Evolutionary conservation across 2,329 filamentous ascomycete species (phyloP).

Genomic region (Scytalidium lignicola): DNA sequence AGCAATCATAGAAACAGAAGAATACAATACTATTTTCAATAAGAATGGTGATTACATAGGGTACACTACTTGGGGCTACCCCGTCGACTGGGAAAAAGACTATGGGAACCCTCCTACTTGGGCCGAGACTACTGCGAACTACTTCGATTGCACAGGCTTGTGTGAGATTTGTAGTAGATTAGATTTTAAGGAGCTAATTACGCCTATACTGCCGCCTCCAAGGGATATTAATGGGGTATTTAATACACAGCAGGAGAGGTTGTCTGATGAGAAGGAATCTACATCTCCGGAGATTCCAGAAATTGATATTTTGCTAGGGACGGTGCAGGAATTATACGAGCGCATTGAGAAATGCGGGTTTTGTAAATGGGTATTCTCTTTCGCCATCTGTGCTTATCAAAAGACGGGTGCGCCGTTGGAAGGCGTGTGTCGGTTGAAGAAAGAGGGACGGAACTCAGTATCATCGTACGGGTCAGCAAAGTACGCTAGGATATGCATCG

Average conservation of each 20-base stretch:
- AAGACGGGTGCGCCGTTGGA: neutral
- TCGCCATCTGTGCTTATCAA: neutral
- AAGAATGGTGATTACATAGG: neutral
- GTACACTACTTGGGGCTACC: neutral
- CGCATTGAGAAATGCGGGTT: neutral
- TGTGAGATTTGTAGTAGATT: neutral
- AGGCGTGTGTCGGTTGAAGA: neutral
- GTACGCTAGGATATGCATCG: neutral
- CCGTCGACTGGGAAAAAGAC: neutral
- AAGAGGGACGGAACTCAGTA: neutral
- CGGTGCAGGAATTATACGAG: neutral
- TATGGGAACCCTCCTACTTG: neutral
- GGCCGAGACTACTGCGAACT: neutral
- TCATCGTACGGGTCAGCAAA: neutral
- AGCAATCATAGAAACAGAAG: neutral
- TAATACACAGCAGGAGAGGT: too few relatives aligned
- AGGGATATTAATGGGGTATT: too few relatives aligned
- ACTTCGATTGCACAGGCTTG: neutral
- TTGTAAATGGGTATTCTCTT: neutral
- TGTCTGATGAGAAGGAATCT: neutral
- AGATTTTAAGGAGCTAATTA: neutral
- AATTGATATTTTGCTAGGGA: neutral
- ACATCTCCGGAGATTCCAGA: neutral
- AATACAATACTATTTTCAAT: neutral
- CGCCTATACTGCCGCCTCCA: neutral